Percentiles rank a stretch among this genome's conserved stretches.
Conservation (phyloP, 805 yeast genomes). For the Schwanniomyces sp. region DNA sequence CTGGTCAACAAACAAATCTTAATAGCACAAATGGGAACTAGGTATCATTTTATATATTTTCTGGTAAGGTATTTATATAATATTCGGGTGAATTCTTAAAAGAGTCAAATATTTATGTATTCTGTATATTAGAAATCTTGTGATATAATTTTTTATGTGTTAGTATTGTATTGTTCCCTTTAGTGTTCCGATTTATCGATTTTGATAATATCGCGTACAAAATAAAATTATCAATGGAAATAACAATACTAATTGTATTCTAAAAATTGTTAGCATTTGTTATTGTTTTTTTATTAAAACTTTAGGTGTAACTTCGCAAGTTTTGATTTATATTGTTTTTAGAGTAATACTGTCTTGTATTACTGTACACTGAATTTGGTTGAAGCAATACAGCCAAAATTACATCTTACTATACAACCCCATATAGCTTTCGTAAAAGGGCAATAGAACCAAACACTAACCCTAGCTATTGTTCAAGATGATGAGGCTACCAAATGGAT, state of each 20-base stretch:
- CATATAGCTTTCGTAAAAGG: not conserved
- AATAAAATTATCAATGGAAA: not conserved
- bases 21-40: conserved; percentile 8
- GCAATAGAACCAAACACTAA: not conserved
- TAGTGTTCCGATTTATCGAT: not conserved
- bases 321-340: not conserved
- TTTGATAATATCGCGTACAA: not conserved
- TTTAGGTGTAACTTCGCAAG: not conserved
- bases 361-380: not conserved
- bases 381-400: not conserved
- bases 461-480: conserved; percentile 6
- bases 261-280: not conserved
- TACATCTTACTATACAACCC: not conserved
- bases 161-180: not conserved
- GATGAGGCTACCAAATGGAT: conserved; percentile 17
- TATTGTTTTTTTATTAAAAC: not conserved
- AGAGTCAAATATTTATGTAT: not conserved
- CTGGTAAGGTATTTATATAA: not conserved
- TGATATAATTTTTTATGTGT: not conserved
- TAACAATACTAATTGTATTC: not conserved
- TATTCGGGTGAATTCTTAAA: not conserved
- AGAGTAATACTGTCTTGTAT: not conserved
- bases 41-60: not conserved
- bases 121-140: not conserved
- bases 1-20: conserved; percentile 9